Percentiles rank a stretch among this genome's conserved stretches.
Evolutionary conservation across 768 basidiomycete genomes (phyloP).

Genomic region (Pulveroboletus sp.): DNA sequence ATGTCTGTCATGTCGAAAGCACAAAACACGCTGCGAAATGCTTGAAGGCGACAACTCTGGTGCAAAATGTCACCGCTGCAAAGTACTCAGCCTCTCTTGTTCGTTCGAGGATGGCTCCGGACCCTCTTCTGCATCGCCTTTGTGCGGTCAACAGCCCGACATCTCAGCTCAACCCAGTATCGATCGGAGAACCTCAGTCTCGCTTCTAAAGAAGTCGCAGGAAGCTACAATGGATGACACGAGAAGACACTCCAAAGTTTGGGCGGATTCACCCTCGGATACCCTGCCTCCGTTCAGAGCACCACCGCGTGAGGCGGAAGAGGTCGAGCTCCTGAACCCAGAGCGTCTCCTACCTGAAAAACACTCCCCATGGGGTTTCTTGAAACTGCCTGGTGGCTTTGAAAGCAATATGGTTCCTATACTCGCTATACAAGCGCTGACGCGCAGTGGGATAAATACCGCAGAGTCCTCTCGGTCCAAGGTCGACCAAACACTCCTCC

Average conservation of each 20-base stretch:
- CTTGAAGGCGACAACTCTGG: slow-evolving; percentile 37
- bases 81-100: slow-evolving; percentile 42
- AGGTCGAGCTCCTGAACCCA: slow-evolving; percentile 30
- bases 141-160: slow-evolving; percentile 20
- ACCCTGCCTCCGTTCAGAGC: slow-evolving; percentile 17
- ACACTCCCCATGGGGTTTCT: slow-evolving; percentile 36
- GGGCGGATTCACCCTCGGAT: slow-evolving; percentile 16
- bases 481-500: slow-evolving; percentile 26
- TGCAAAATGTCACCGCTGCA: slow-evolving; percentile 45
- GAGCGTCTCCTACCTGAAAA: slow-evolving; percentile 35
- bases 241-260: slow-evolving; percentile 17
- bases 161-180: slow-evolving; percentile 13
- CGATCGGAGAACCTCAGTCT: slow-evolving; percentile 24
- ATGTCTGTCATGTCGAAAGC: slow-evolving; percentile 42
- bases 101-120: slow-evolving; percentile 38
- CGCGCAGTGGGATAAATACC: slow-evolving; percentile 23
- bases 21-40: slow-evolving; percentile 48
- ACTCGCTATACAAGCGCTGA: slow-evolving; percentile 41
- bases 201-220: slow-evolving; percentile 18
- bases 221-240: slow-evolving; percentile 21
- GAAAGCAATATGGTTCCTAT: slow-evolving; percentile 45
- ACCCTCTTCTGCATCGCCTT: slow-evolving; percentile 14
- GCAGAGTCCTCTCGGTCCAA: slow-evolving; percentile 21
- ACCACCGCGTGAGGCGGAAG: slow-evolving; percentile 18
- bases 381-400: slow-evolving; percentile 34